Evolutionary conservation across 345 rosid genomes (phyloP).

Genomic region (Moricandia moricandioides): DNA sequence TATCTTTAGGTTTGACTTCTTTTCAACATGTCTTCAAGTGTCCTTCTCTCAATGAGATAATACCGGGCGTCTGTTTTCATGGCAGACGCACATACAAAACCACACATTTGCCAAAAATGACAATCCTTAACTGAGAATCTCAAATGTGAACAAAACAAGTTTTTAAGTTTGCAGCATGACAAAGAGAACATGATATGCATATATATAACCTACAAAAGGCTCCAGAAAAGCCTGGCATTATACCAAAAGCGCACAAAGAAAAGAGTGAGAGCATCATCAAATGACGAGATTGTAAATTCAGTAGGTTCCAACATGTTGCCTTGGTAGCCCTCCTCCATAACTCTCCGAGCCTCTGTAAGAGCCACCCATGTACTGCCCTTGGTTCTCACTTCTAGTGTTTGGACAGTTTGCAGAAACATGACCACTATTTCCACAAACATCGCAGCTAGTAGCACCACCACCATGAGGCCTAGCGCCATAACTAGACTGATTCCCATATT

Average conservation of each 20-base stretch:
- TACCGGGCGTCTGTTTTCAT: too few species aligned
- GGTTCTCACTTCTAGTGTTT: conserved; percentile 48
- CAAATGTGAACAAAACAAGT: not conserved
- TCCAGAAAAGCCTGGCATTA: not conserved
- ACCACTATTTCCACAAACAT: conserved; percentile 58
- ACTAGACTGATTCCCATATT: not conserved
- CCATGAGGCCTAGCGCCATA: not conserved
- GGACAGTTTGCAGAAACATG: conserved; percentile 67
- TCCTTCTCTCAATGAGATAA: too few species aligned
- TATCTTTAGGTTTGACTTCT: too few species aligned
- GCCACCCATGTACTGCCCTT: conserved; percentile 43
- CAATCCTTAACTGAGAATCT: not conserved
- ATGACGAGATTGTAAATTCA: conserved; percentile 21
- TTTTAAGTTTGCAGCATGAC: conserved; percentile 4
- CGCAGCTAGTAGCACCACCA: conserved; percentile 36
- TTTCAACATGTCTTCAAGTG: too few species aligned
- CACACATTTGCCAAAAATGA: not conserved
- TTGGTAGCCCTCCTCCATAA: conserved; percentile 35
- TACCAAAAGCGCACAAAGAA: not conserved
- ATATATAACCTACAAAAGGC: not conserved
- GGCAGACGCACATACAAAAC: not conserved
- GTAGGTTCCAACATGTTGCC: conserved; percentile 50
- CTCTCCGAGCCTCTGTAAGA: conserved; percentile 29
- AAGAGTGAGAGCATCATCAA: not conserved
- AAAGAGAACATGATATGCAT: not conserved